Evolutionary conservation across 2,329 filamentous ascomycete species (phyloP).

Genomic region (Penicillium olsonii): DNA sequence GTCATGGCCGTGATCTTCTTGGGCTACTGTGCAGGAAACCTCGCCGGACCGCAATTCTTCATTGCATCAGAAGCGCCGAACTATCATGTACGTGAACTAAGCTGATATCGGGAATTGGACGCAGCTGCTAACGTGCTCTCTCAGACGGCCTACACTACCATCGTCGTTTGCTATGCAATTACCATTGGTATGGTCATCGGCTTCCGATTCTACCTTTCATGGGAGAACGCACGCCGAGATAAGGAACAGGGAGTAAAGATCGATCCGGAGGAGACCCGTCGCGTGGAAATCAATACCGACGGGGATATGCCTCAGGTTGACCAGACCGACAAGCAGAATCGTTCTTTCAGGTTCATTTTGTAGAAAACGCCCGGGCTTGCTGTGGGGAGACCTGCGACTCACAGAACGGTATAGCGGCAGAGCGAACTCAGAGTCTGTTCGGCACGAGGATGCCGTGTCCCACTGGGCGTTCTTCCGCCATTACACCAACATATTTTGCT

Average conservation of each 20-base stretch:
- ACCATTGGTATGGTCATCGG: slow-evolving; percentile 13
- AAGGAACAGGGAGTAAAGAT: slow-evolving; percentile 14
- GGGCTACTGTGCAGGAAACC: slow-evolving; percentile 19
- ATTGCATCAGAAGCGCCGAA: slow-evolving; percentile 13
- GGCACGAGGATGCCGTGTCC: too few species aligned
- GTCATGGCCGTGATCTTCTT: slow-evolving; percentile 17
- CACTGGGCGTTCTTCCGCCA: too few species aligned
- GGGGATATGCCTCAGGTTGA: slow-evolving; percentile 18
- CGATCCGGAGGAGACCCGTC: slow-evolving; percentile 14
- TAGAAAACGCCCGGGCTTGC: not conserved
- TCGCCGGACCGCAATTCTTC: slow-evolving; percentile 20
- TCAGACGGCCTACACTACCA: slow-evolving; percentile 25
- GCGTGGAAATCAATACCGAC: slow-evolving; percentile 11
- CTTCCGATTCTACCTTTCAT: slow-evolving; percentile 15
- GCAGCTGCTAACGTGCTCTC: not conserved
- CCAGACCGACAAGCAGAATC: slow-evolving; percentile 24
- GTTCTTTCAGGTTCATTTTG: slow-evolving; percentile 21
- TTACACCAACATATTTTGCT: too few species aligned
- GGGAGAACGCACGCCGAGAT: slow-evolving; percentile 16
- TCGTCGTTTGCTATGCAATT: slow-evolving; percentile 22
- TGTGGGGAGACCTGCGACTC: too few species aligned
- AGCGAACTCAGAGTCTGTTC: too few species aligned
- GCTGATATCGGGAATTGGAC: too few species aligned
- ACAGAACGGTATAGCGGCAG: too few species aligned
- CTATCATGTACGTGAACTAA: slow-evolving; percentile 8